These are phyloP conservation scores for Globisporangium recalcitrans DNA, from an alignment of 352 stramenopile genomes.

Conservation along the genomic window DNA sequence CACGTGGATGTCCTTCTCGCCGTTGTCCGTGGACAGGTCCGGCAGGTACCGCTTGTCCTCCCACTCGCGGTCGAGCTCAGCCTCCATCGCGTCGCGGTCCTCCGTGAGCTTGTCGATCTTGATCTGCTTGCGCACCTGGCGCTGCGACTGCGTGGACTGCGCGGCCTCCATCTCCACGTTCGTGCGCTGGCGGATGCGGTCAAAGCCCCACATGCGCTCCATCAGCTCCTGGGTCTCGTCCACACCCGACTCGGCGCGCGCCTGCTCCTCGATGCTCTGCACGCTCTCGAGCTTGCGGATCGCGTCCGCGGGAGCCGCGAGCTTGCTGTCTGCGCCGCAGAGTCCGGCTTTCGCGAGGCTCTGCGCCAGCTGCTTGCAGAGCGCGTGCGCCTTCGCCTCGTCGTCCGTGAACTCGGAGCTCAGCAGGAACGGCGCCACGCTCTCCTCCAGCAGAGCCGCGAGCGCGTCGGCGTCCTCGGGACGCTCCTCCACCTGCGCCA, in stretches of 20 bases:
- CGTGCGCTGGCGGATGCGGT: conserved; percentile 74
- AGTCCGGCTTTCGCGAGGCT: conserved; percentile 26
- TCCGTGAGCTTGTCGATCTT: conserved; percentile 63
- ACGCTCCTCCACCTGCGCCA: conserved; percentile 37
- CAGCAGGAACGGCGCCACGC: conserved; percentile 67
- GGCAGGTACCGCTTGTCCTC: conserved; percentile 72
- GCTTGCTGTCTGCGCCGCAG: conserved; percentile 17
- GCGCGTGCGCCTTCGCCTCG: conserved; percentile 28
- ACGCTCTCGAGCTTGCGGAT: conserved; percentile 57
- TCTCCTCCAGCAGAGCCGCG: conserved; percentile 39
- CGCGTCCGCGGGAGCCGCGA: conserved; percentile 15
- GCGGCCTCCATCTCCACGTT: conserved; percentile 76
- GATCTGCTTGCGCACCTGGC: conserved; percentile 75
- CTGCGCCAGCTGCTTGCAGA: conserved; percentile 41
- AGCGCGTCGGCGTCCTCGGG: conserved; percentile 33
- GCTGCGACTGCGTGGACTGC: conserved; percentile 66
- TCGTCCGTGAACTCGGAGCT: conserved; percentile 47
- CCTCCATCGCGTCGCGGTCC: conserved; percentile 48
- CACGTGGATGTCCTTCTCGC: conserved; percentile 87
- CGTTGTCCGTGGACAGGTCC: conserved; percentile 71
- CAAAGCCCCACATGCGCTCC: conserved; percentile 84
- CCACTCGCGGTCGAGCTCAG: conserved; percentile 71
- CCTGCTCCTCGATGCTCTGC: conserved; percentile 72
- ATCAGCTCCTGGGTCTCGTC: conserved; percentile 61
- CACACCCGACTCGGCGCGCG: conserved; percentile 37